A percentile compares a stretch with the other conserved stretches of the same genome.
Conservation (phyloP, 2,329 filamentous ascomycete genomes). For the Mollisia scopiformis region DNA sequence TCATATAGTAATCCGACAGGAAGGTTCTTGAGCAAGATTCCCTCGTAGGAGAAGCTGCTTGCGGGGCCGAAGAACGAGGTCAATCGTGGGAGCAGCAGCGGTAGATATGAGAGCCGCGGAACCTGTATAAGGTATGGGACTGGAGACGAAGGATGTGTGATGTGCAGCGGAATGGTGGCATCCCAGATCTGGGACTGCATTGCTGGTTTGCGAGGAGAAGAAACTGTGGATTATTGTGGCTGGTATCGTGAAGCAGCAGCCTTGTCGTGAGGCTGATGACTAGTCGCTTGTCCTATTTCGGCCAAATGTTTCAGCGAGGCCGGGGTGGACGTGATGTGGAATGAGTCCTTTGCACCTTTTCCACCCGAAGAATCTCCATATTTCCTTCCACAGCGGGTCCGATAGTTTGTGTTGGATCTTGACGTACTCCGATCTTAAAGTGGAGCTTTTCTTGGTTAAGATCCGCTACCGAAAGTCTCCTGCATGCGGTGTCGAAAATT, state of each 20-base stretch:
- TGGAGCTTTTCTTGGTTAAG: not conserved
- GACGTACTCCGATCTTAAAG: no score
- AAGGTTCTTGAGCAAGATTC: conserved; percentile 71
- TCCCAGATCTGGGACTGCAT: conserved; percentile 38
- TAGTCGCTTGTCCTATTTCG: no score
- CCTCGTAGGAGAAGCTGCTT: conserved; percentile 64
- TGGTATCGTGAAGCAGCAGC: not conserved
- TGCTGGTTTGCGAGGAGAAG: not conserved
- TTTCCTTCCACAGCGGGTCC: not conserved
- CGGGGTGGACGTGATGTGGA: not conserved
- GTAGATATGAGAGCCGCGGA: conserved; percentile 70
- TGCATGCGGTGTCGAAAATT: not conserved
- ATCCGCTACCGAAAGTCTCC: not conserved
- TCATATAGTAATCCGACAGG: conserved; percentile 71
- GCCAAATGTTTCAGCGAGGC: not conserved
- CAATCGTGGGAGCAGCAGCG: conserved; percentile 64
- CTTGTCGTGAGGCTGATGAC: conserved; percentile 4
- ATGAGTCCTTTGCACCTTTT: not conserved
- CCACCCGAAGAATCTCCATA: not conserved
- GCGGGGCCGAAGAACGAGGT: conserved; percentile 66
- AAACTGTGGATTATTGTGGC: not conserved
- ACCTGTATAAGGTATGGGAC: conserved; percentile 52
- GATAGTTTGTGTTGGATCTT: not conserved
- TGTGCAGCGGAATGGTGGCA: conserved; percentile 37
- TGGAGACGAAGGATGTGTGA: conserved; percentile 34